These are phyloP conservation scores for Cucurbita ficifolia DNA, from an alignment of 306 rosid genomes.

Conservation along the genomic window DNA sequence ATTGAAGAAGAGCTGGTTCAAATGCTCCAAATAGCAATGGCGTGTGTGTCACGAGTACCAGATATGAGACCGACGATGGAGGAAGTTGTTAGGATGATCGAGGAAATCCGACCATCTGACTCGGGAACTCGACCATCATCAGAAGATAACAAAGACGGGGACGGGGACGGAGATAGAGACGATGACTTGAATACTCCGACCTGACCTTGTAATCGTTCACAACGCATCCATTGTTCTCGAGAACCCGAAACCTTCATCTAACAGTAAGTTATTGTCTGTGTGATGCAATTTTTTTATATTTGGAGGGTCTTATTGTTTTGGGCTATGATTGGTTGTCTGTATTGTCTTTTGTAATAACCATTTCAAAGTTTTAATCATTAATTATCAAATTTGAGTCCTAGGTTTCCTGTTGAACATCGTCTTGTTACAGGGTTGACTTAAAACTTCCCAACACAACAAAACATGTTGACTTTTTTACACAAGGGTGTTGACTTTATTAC, in stretches of 20 bases:
- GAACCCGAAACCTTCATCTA: constrained; percentile 2
- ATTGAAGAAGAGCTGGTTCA: constrained; percentile 92
- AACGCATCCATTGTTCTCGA: constrained; percentile 15
- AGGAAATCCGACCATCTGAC: constrained; percentile 38
- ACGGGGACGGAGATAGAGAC: neutral
- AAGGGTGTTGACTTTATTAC: neutral
- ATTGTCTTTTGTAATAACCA: neutral
- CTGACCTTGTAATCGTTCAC: constrained; percentile 16
- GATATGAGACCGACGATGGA: constrained; percentile 75
- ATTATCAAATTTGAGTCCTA: neutral
- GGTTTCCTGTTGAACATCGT: neutral
- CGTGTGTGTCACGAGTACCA: constrained; percentile 62
- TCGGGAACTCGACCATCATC: constrained; percentile 32
- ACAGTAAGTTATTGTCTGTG: neutral
- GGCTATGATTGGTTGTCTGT: neutral
- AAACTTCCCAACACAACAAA: neutral
- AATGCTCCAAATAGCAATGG: constrained; percentile 90
- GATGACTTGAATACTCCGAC: constrained; percentile 16
- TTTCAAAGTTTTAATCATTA: neutral
- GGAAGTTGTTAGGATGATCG: constrained; percentile 60
- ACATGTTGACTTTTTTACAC: neutral
- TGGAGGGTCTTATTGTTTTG: neutral
- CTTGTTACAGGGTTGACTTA: neutral
- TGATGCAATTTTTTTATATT: constrained; percentile 15
- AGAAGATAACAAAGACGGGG: constrained; percentile 18